Conservation (phyloP, 148 eudicot genomes). For the Polygonum maritimum region DNA sequence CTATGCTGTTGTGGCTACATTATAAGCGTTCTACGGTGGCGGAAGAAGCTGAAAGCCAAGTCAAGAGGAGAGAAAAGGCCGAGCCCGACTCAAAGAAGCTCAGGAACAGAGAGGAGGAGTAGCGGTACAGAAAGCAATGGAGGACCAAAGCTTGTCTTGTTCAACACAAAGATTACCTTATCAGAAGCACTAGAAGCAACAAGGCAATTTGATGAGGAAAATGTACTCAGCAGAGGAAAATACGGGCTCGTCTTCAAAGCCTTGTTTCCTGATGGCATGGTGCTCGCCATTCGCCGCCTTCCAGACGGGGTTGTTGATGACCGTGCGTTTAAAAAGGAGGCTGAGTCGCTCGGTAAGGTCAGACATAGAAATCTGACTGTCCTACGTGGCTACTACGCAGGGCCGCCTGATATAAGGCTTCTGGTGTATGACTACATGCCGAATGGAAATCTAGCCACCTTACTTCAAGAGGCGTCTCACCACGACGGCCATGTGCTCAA, state of each 20-base stretch:
- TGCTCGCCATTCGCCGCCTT: conserved; percentile 60
- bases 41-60: conserved; percentile 38
- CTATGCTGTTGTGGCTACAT: conserved; percentile 57
- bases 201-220: conserved; percentile 72
- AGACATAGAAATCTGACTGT: conserved; percentile 68
- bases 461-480: conserved; percentile 70
- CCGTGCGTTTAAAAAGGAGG: conserved; percentile 50
- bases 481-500: conserved; percentile 77
- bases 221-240: conserved; percentile 57
- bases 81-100: conserved; percentile 57
- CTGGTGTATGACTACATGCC: conserved; percentile 79
- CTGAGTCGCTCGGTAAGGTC: conserved; percentile 55
- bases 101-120: conserved; percentile 39
- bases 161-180: conserved; percentile 59
- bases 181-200: conserved; percentile 82
- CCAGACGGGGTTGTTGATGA: conserved; percentile 37
- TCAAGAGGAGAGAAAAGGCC: conserved; percentile 49
- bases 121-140: conserved; percentile 50
- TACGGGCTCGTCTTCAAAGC: conserved; percentile 66
- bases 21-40: conserved; percentile 50
- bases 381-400: conserved; percentile 66
- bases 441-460: conserved; percentile 63
- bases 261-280: conserved; percentile 57
- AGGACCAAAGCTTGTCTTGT: conserved; percentile 74
- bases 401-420: conserved; percentile 47